Conservation (phyloP, 2,329 filamentous ascomycete species). For the Capronia americana region DNA sequence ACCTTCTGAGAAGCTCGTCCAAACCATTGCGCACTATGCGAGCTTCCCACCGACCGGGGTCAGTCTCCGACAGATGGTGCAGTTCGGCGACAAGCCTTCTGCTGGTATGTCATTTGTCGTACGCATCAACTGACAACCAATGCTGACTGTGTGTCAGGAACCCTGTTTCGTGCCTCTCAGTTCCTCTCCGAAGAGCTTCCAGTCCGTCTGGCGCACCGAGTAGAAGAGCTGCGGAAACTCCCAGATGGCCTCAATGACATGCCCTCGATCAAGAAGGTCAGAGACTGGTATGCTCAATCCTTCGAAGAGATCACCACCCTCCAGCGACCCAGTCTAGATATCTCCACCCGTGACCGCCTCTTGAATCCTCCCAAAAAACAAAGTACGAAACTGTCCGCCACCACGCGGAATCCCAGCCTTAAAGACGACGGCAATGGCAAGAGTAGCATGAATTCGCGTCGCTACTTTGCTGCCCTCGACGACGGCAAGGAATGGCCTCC, state of each 20-base stretch:
- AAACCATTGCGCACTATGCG: constrained; percentile 96
- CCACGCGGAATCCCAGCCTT: constrained; percentile 89
- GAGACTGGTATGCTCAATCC: constrained; percentile 99
- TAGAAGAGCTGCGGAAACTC: constrained; percentile 88
- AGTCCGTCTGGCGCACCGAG: constrained; percentile 93
- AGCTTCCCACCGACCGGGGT: constrained; percentile 96
- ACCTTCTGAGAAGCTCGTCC: constrained; percentile 87
- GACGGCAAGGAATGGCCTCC: constrained; percentile 90
- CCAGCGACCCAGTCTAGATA: constrained; percentile 75
- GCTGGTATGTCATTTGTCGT: constrained; percentile 65
- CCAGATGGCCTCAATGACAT: constrained; percentile 97
- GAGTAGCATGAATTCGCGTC: constrained; percentile 61
- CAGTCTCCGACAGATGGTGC: constrained; percentile 97
- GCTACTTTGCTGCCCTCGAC: constrained; percentile 92
- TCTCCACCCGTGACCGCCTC: constrained; percentile 79
- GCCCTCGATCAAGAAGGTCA: constrained; percentile 92
- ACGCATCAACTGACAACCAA: neutral
- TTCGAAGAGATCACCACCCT: constrained; percentile 98
- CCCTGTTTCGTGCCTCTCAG: constrained; percentile 94
- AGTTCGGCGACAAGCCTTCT: constrained; percentile 94
- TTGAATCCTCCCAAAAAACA: constrained; percentile 58
- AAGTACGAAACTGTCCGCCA: constrained; percentile 75
- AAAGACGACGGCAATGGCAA: constrained; percentile 68
- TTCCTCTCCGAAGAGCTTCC: constrained; percentile 98
- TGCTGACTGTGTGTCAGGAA: constrained; percentile 64